Evolutionary conservation across 2,329 filamentous ascomycete species (phyloP), one percentile per base, ranked within the genome.

Genomic region (Onygenales sp.): DNA sequence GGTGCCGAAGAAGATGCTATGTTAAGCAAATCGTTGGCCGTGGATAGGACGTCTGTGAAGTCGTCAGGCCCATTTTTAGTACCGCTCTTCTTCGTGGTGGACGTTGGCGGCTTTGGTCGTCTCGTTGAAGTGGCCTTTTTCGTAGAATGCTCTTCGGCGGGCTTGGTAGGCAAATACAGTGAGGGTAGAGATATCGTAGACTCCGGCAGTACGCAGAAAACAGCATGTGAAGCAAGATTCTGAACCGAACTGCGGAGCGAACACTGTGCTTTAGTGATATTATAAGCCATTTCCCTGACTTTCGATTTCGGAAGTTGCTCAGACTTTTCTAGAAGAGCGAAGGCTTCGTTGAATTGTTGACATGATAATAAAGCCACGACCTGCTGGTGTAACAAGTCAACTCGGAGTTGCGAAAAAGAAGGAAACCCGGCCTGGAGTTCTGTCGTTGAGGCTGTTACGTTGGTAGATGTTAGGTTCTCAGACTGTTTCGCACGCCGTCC

Each of bases 111-210:
- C 50, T 62, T 65, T 9, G 62, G 54, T 56, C 37, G 40, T 14
- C 14, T 52, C 17, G 47, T 50, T n/a, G 61, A 40, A 52, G 64
- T 67, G 51, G 37, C n/a, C 14, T 51, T 52, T 56, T 52, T 27
- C 21, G 21, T 4, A 27, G 21, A 27, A 27, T 27, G 21, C 21
- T 27, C 10, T 71, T 61, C 21, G 62, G 66, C 52, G 72, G 71
- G 4, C 59, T 60, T 54, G 56, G 69, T 65, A 58, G 67, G 64
- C 27, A 40, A 9, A 49, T 73, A 72, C 39, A 92, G 75, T 0
- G 88, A 84, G 1, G 91, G 89, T 55, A 92, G 86, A 0, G 90
- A 94, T 31, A 96, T 84, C 0, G 90, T 95, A 0, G 93, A 96
- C 62, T 98, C 93, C 45, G 92, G 88, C 13, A 97, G 79, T 8